Conservation (phyloP, 75 land plant species). For the Ceratopteris richardii region DNA sequence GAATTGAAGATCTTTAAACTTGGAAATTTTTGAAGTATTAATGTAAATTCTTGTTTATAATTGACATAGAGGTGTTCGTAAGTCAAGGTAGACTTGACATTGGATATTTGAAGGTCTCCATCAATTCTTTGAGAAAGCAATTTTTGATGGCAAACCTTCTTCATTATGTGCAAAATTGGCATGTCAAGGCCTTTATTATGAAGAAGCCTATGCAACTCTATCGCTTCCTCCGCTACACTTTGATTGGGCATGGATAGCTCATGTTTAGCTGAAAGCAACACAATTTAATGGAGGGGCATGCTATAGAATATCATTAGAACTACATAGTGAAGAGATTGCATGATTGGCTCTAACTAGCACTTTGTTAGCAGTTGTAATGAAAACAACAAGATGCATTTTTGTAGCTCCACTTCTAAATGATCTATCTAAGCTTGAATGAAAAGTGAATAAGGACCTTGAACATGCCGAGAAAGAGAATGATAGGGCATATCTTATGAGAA, state of each 20-base stretch:
- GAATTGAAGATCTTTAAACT: no score
- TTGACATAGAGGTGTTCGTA: no score
- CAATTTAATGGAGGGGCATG: conserved; percentile 83
- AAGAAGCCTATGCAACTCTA: conserved; percentile 75
- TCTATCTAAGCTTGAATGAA: conserved; percentile 55
- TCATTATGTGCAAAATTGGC: conserved; percentile 78
- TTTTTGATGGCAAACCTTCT: conserved; percentile 80
- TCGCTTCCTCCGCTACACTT: conserved; percentile 74
- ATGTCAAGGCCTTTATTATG: conserved; percentile 82
- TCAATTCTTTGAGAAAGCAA: conserved; percentile 94
- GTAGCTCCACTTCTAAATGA: conserved; percentile 72
- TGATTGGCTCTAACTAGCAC: conserved; percentile 60
- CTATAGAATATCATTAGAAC: conserved; percentile 66
- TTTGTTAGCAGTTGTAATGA: conserved; percentile 63
- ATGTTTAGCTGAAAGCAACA: conserved; percentile 90
- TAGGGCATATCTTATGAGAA: conserved; percentile 94
- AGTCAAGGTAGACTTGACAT: no score
- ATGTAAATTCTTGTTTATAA: no score
- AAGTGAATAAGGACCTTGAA: conserved; percentile 69
- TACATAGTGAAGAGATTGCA: conserved; percentile 95
- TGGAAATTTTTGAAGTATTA: no score
- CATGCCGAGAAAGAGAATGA: conserved; percentile 95
- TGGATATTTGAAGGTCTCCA: no score
- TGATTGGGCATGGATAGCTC: conserved; percentile 88
- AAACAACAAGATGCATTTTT: conserved; percentile 69